Percentiles rank a stretch among this genome's conserved stretches.
These are phyloP conservation scores for Tubosaeta sp. DNA, from an alignment of 768 basidiomycete species.

Conservation along the genomic window DNA sequence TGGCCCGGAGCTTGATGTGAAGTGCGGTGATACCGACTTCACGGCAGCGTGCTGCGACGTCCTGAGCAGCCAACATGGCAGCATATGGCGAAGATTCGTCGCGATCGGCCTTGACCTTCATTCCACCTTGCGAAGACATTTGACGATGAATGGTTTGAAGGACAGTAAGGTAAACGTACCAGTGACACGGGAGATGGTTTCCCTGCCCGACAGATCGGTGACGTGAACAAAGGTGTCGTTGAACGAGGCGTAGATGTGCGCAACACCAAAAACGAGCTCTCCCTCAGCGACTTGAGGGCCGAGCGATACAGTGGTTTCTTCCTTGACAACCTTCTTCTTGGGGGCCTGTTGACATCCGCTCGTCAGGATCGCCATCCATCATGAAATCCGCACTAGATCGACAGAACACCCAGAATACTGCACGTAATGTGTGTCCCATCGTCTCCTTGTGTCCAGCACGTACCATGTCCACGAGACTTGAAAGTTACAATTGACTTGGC, in stretches of 20 bases:
- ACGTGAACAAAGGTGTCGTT: conserved; percentile 99
- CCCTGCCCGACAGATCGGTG: conserved; percentile 98
- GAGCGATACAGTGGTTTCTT: conserved; percentile 83
- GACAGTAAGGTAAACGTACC: conserved; percentile 45
- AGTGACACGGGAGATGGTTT: conserved; percentile 98
- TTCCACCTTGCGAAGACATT: conserved; percentile 60
- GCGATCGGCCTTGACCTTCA: conserved; percentile 99
- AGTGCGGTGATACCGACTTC: conserved; percentile 98
- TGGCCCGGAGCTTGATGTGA: conserved; percentile 98
- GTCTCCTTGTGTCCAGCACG: conserved; percentile 15
- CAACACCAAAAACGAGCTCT: conserved; percentile 96
- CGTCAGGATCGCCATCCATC: conserved; percentile 53
- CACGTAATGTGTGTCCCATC: neutral
- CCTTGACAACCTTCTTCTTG: conserved; percentile 78
- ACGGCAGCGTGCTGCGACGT: conserved; percentile 92
- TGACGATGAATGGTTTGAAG: neutral
- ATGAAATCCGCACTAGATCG: neutral
- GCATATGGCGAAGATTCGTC: conserved; percentile 98
- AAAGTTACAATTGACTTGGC: conserved; percentile 23
- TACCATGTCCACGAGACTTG: conserved; percentile 36
- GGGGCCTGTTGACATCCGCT: conserved; percentile 66
- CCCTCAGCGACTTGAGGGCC: conserved; percentile 96
- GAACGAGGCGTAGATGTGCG: conserved; percentile 99
- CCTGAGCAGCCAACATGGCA: conserved; percentile 98
- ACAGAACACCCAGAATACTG: conserved; percentile 1